Conservation (phyloP, 768 basidiomycete species). For the Omphalotus guepiniiformis region DNA sequence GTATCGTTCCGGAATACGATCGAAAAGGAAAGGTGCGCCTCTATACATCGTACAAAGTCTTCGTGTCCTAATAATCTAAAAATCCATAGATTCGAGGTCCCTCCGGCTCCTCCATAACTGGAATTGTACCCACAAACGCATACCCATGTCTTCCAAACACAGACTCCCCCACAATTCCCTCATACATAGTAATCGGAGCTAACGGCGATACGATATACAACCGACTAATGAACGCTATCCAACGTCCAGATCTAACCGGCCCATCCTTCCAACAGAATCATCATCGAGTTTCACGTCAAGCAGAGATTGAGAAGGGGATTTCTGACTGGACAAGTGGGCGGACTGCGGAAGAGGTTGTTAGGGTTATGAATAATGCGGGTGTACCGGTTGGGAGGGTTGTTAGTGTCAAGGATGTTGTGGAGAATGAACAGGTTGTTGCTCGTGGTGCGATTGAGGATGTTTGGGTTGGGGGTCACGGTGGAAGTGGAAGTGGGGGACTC, state of each 20-base stretch:
- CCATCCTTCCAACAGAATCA: constrained; percentile 51
- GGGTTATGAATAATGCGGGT: constrained; percentile 43
- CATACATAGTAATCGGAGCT: constrained; percentile 67
- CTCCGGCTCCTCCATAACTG: constrained; percentile 71
- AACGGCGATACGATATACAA: constrained; percentile 70
- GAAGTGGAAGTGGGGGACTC: too few relatives aligned
- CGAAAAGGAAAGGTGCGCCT: constrained; percentile 56
- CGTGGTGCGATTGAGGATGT: constrained; percentile 59
- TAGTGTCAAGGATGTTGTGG: constrained; percentile 58
- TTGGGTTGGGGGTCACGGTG: constrained; percentile 34
- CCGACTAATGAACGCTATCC: constrained; percentile 59
- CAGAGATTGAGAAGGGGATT: constrained; percentile 62
- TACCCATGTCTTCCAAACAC: constrained; percentile 59
- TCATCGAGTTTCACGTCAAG: constrained; percentile 59
- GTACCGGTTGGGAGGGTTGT: constrained; percentile 65
- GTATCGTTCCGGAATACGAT: constrained; percentile 71
- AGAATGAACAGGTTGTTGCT: constrained; percentile 50
- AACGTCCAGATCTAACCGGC: constrained; percentile 55
- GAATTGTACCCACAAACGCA: constrained; percentile 73
- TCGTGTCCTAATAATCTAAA: neutral
- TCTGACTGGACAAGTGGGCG: constrained; percentile 51
- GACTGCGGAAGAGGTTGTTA: constrained; percentile 50
- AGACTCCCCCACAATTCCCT: constrained; percentile 33
- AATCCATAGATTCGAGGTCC: constrained; percentile 56
- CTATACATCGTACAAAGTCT: neutral